These are phyloP conservation scores for Trametes elegans DNA, from an alignment of 768 basidiomycete species.

Conservation along the genomic window DNA sequence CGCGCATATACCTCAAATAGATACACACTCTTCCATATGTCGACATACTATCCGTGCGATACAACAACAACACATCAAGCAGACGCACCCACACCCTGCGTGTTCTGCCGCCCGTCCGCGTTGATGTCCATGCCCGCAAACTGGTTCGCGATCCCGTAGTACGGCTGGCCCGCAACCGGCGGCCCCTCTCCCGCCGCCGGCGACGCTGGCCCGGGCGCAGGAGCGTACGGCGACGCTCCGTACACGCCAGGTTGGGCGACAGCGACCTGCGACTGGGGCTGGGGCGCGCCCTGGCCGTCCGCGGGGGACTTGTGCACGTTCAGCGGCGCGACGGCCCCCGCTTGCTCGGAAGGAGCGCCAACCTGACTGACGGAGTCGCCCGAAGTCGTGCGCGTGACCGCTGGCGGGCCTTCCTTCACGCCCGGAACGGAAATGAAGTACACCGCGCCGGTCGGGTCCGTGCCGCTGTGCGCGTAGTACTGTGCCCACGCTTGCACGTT, in stretches of 20 bases:
- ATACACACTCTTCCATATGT: background rate
- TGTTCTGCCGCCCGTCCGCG: conserved; percentile 15
- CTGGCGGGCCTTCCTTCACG: conserved; percentile 45
- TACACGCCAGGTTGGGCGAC: conserved; percentile 12
- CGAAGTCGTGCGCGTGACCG: conserved; percentile 10
- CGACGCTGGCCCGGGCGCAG: conserved; percentile 2
- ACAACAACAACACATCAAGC: conserved; percentile 17
- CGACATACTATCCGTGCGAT: background rate
- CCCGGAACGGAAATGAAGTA: conserved; percentile 82
- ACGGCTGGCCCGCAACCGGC: conserved; percentile 13
- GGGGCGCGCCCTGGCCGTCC: conserved; percentile 4
- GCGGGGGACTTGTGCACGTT: conserved; percentile 9
- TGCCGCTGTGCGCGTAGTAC: conserved; percentile 81
- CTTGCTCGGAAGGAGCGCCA: background rate
- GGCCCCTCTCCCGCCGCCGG: conserved; percentile 8
- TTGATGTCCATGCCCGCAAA: conserved; percentile 25
- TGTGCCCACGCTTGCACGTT: conserved; percentile 87
- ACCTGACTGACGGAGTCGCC: background rate
- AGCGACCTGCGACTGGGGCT: background rate
- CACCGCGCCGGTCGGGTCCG: conserved; percentile 68
- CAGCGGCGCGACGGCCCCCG: conserved; percentile 3
- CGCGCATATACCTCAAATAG: background rate
- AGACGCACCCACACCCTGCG: conserved; percentile 24
- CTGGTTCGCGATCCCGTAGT: conserved; percentile 25
- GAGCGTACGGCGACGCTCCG: conserved; percentile 24